Conservation (phyloP, 805 yeast species). For the Lipomyces japonicus region DNA sequence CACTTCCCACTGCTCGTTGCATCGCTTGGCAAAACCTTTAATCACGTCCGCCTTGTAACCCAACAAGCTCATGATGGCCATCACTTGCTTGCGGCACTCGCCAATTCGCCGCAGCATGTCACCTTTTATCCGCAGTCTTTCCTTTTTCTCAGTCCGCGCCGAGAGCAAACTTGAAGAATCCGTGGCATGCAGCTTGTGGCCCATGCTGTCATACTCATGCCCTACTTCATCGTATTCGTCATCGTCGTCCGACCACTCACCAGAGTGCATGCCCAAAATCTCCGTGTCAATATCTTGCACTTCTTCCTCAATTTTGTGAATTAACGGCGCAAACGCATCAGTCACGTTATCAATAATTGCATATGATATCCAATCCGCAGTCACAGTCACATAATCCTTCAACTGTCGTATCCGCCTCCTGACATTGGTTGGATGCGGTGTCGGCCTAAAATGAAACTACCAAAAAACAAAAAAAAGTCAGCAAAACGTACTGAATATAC, state of each 20-base stretch:
- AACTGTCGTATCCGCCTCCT: conserved; percentile 86
- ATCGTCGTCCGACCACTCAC: conserved; percentile 47
- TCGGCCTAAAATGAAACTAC: conserved; percentile 83
- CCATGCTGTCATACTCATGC: conserved; percentile 37
- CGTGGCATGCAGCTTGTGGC: conserved; percentile 42
- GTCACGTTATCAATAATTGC: conserved; percentile 95
- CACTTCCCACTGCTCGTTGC: conserved; percentile 77
- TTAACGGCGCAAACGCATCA: conserved; percentile 96
- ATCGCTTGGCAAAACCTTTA: conserved; percentile 87
- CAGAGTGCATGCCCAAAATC: conserved; percentile 70
- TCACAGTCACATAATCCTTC: conserved; percentile 81
- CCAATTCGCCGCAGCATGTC: conserved; percentile 94
- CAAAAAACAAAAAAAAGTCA: too few relatives aligned
- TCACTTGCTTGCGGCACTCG: conserved; percentile 89
- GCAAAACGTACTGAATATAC: background rate
- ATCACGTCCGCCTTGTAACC: conserved; percentile 98
- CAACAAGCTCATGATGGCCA: conserved; percentile 77
- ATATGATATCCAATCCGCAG: conserved; percentile 96
- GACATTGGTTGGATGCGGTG: conserved; percentile 95
- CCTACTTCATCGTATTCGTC: conserved; percentile 41
- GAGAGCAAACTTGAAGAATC: conserved; percentile 43
- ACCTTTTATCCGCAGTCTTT: conserved; percentile 55
- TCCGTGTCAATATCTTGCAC: conserved; percentile 94
- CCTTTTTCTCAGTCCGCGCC: conserved; percentile 3
- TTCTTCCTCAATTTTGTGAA: conserved; percentile 88